Evolutionary conservation across 345 rosid species (phyloP).

Genomic region (Erucastrum elatum): DNA sequence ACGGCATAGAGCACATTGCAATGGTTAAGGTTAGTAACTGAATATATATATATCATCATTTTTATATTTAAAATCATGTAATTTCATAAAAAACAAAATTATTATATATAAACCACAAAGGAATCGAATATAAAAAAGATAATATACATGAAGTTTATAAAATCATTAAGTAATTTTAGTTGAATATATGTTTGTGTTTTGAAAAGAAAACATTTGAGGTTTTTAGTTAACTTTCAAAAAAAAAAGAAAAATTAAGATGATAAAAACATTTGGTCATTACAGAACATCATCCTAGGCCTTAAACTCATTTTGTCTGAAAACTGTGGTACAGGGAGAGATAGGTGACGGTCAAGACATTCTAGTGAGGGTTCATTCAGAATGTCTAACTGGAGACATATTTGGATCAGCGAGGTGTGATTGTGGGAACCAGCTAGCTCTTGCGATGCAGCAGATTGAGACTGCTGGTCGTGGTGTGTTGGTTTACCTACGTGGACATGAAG

Average conservation of each 20-base stretch:
- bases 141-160: too few relatives aligned
- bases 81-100: too few relatives aligned
- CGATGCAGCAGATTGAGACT: constrained; percentile 82
- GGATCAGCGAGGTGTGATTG: constrained; percentile 83
- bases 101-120: too few relatives aligned
- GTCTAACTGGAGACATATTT: constrained; percentile 83
- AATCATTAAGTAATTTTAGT: too few relatives aligned
- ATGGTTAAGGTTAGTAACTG: constrained; percentile 83
- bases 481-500: constrained; percentile 88
- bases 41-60: too few relatives aligned
- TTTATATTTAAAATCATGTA: too few relatives aligned
- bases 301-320: not conserved
- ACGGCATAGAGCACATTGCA: constrained; percentile 97
- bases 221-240: too few relatives aligned
- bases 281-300: not conserved
- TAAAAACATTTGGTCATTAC: not conserved
- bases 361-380: constrained; percentile 79
- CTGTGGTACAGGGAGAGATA: constrained; percentile 56
- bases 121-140: too few relatives aligned
- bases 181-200: too few relatives aligned
- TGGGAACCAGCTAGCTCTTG: constrained; percentile 73
- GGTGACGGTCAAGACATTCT: constrained; percentile 86
- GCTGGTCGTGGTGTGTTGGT: constrained; percentile 73
- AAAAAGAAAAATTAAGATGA: too few relatives aligned
- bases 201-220: too few relatives aligned